phyloP scores from a whole-genome alignment of 1,284 basidiomycete species.

The Papiliotrema terrestris region DNA sequence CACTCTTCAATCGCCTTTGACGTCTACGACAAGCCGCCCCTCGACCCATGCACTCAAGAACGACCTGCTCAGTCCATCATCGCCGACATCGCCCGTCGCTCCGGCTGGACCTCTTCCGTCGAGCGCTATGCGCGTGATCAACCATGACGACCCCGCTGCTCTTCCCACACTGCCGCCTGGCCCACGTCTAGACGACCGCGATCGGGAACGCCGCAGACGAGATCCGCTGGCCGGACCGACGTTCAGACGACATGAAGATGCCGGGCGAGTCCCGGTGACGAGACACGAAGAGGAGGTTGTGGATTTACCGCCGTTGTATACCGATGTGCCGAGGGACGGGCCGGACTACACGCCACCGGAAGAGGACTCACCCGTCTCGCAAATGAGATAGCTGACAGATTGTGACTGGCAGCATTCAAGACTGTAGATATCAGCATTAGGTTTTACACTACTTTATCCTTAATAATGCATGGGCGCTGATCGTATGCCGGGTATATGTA shows the following conservation, averaged over 20 bases:
- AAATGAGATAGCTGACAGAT: not conserved
- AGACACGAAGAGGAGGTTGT: constrained; percentile 21
- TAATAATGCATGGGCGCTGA: too few relatives aligned
- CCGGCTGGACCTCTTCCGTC: not conserved
- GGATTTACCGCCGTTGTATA: constrained; percentile 38
- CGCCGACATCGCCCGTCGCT: not conserved
- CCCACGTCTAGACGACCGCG: constrained; percentile 2
- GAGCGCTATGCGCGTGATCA: constrained; percentile 17
- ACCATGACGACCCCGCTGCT: constrained; percentile 19
- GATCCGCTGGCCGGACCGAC: constrained; percentile 10
- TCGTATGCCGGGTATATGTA: too few relatives aligned
- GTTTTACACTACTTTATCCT: not conserved
- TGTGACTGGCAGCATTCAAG: not conserved
- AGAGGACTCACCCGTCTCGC: not conserved
- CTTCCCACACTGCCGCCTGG: constrained; percentile 15
- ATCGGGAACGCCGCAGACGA: constrained; percentile 4
- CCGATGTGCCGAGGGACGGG: constrained; percentile 30
- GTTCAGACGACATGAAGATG: constrained; percentile 30
- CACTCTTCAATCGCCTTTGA: not conserved
- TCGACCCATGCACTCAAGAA: not conserved
- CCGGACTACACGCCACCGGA: not conserved
- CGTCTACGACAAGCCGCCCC: not conserved
- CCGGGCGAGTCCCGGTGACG: constrained; percentile 15
- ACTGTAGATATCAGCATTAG: not conserved
- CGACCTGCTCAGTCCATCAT: not conserved